These are phyloP conservation scores for Anthostomella pinea DNA, from an alignment of 2,329 filamentous ascomycete species.

Conservation along the genomic window DNA sequence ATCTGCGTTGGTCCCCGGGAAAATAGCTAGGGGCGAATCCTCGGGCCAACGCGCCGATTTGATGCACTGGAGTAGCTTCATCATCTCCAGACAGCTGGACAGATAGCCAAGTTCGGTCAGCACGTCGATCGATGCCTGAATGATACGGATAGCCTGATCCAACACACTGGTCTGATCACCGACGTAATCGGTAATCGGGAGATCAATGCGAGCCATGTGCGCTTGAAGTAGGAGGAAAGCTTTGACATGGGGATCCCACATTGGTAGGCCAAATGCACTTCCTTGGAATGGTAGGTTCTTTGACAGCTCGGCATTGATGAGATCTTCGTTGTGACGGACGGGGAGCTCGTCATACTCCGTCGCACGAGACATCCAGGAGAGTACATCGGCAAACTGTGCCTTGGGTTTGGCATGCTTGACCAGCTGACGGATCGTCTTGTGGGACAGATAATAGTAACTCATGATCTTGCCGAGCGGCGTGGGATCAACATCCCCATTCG, in stretches of 20 bases:
- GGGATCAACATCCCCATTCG: constrained; percentile 84
- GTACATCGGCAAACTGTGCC: constrained; percentile 75
- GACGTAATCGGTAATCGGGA: constrained; percentile 96
- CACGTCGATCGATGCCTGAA: constrained; percentile 92
- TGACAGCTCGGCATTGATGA: constrained; percentile 90
- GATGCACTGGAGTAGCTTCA: constrained; percentile 83
- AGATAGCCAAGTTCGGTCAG: constrained; percentile 84
- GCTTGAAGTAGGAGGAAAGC: constrained; percentile 91
- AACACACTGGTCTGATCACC: constrained; percentile 88
- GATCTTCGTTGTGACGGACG: constrained; percentile 95
- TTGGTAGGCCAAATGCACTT: constrained; percentile 67
- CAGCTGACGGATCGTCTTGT: constrained; percentile 88
- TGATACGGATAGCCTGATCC: constrained; percentile 94
- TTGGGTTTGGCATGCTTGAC: constrained; percentile 71
- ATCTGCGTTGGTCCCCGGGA: constrained; percentile 65
- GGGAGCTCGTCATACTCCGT: constrained; percentile 97
- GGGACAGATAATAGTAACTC: constrained; percentile 98
- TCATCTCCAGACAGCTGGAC: constrained; percentile 76
- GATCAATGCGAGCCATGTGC: constrained; percentile 86
- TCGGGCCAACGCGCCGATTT: constrained; percentile 91
- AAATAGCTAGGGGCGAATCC: constrained; percentile 73
- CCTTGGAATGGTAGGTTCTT: constrained; percentile 68
- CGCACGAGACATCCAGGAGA: constrained; percentile 90
- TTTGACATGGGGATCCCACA: constrained; percentile 99
- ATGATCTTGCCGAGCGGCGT: constrained; percentile 96